phyloP scores from a whole-genome alignment of 495 filamentous ascomycete species.

The Glonium stellatum region DNA sequence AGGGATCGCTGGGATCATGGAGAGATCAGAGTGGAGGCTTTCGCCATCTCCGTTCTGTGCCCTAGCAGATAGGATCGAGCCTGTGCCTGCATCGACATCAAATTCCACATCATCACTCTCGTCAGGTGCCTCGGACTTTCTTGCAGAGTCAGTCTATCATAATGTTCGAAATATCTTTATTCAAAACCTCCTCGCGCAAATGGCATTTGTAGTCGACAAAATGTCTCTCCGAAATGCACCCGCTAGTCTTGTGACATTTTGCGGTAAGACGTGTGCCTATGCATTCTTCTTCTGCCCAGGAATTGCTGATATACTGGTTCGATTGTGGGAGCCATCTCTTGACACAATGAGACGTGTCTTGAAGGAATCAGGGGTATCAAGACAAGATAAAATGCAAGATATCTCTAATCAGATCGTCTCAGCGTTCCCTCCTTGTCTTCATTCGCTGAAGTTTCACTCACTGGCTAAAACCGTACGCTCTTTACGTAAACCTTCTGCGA shows the following conservation, averaged over 20 bases:
- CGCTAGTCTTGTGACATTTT: conserved; percentile 86
- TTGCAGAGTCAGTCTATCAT: conserved; percentile 84
- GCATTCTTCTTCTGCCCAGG: conserved; percentile 95
- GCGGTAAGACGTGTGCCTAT: conserved; percentile 88
- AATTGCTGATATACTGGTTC: conserved; percentile 76
- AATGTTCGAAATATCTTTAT: conserved; percentile 90
- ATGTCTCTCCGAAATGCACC: conserved; percentile 86
- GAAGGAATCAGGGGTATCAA: conserved; percentile 52
- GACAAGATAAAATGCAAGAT: conserved; percentile 36
- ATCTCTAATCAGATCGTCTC: conserved; percentile 51
- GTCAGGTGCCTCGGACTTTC: conserved; percentile 65
- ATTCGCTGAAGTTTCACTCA: conserved; percentile 65
- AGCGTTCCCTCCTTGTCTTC: conserved; percentile 66
- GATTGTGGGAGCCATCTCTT: conserved; percentile 68
- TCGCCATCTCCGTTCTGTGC: conserved; percentile 59
- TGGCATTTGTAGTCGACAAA: conserved; percentile 83
- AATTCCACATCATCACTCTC: conserved; percentile 48
- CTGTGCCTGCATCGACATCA: conserved; percentile 38
- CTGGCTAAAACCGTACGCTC: conserved; percentile 53
- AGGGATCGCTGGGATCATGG: conserved; percentile 78
- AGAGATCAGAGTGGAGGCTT: conserved; percentile 82
- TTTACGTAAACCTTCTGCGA: conserved; percentile 59
- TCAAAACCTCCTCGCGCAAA: conserved; percentile 78
- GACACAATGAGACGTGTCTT: conserved; percentile 63
- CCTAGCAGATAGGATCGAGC: conserved; percentile 43